phyloP scores from a whole-genome alignment of 192 early-diverging fungal species.

The Backusella luteola region DNA sequence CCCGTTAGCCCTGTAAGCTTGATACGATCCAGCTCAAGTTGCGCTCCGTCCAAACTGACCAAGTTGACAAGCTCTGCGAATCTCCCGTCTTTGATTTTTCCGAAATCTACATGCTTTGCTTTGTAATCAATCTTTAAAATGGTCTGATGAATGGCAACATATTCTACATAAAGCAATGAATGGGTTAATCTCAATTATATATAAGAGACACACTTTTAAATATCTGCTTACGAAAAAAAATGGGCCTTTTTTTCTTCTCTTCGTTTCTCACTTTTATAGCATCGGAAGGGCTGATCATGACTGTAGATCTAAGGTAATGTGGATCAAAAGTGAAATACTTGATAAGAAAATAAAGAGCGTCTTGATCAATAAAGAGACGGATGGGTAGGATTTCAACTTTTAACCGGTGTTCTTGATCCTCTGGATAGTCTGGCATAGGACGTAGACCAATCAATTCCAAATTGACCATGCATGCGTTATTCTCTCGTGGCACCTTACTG shows the following conservation, averaged over 20 bases:
- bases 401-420: slow-evolving; percentile 56
- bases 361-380: slow-evolving; percentile 90
- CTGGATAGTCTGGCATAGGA: slow-evolving; percentile 45
- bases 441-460: slow-evolving; percentile 58
- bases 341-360: slow-evolving; percentile 82
- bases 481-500: slow-evolving; percentile 56
- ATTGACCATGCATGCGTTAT: slow-evolving; percentile 63
- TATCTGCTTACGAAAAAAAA: slow-evolving; percentile 48
- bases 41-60: slow-evolving; percentile 87
- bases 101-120: slow-evolving; percentile 85
- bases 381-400: slow-evolving; percentile 74
- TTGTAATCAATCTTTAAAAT: slow-evolving; percentile 93
- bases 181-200: background rate
- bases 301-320: slow-evolving; percentile 11
- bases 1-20: slow-evolving; percentile 80
- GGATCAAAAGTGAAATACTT: slow-evolving; percentile 69
- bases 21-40: slow-evolving; percentile 80
- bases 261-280: background rate
- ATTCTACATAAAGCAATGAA: slow-evolving; percentile 35
- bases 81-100: slow-evolving; percentile 68
- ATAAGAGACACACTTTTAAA: background rate
- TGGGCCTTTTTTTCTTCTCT: background rate
- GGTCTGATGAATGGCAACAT: slow-evolving; percentile 69
- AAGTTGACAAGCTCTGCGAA: slow-evolving; percentile 87
- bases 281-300: background rate